Base-by-base conservation (phyloP, 768 basidiomycete species). In the Trametes cingulata region DNA sequence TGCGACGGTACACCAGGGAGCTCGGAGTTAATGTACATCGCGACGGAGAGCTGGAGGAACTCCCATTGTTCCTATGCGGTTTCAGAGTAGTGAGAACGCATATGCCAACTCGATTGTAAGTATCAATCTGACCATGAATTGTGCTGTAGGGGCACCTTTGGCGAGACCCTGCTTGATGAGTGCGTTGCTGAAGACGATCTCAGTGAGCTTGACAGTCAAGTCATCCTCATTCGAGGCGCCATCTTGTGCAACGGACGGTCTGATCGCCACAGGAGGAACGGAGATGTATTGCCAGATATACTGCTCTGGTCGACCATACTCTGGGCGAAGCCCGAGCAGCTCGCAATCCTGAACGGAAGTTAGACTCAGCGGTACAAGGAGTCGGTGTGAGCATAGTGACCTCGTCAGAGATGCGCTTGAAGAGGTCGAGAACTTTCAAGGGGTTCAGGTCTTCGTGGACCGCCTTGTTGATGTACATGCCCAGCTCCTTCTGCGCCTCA, bases 211-310 rank as follows among this genome's bases (percentile, higher is more conserved):
- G 62, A 96, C 94, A 0, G 97, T 98, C 33, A 99, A 79, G 73
- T 99, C 97, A 66, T 99, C 97, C 76, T 99, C 97, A 66, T 97
- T 99, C 24, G 94, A 97, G 39, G 96, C 96, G 6, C 94, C 95
- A 68, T 99, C 97, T 73, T 98, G 97, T 0, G 92, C 90, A 1
- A 99, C 97, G 3, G 95, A 97, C 0, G 97, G 97, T 46, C 97
- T 86, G 56, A 99, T 99, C 71, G 94, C 95, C 19, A 97, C 94
- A 0, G 97, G 97, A 40, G 97, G 97, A 29, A 99, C 97, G 22
- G 95, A 96, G 14, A 99, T 85, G 73, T 98, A 99, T 73, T 98
- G 96, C 96, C 97, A 99, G 52, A 99, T 85, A 68, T 94, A 97
- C 72, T 98, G 91, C 76, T 99, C 97, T 10, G 97, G 97, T 53